phyloP scores from a whole-genome alignment of 1,284 basidiomycete species.

The Phylloboletellus chloephorus region DNA sequence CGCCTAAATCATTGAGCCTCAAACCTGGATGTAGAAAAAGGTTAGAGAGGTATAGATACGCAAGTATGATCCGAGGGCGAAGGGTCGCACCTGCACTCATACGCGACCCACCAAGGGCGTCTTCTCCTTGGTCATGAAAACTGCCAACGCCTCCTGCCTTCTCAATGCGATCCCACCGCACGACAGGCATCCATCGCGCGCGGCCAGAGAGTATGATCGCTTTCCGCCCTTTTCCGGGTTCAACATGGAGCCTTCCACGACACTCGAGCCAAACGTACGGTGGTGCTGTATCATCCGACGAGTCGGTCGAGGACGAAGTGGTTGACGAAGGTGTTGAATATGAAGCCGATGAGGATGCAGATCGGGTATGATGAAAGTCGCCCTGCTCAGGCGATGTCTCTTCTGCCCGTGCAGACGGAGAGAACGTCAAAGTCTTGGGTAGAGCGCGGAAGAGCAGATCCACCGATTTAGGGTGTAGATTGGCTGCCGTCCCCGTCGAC shows the following conservation, averaged over 20 bases:
- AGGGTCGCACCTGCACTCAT: slow-evolving; percentile 14
- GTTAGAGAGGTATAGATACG: neutral
- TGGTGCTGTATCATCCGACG: slow-evolving; percentile 27
- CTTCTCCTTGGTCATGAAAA: slow-evolving; percentile 1
- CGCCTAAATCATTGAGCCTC: slow-evolving; percentile 1
- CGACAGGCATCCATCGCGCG: slow-evolving; percentile 56
- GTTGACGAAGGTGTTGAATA: slow-evolving; percentile 7
- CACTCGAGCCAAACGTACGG: slow-evolving; percentile 84
- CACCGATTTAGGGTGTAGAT: slow-evolving; percentile 41
- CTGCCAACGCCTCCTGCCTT: slow-evolving; percentile 43
- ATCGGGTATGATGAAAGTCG: neutral
- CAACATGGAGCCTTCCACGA: slow-evolving; percentile 78
- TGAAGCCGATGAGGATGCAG: neutral
- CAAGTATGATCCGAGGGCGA: neutral
- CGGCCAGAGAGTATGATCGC: slow-evolving; percentile 81
- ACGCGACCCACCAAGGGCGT: neutral
- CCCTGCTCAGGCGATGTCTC: slow-evolving; percentile 1
- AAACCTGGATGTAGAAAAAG: slow-evolving; percentile 8
- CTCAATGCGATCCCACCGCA: slow-evolving; percentile 57
- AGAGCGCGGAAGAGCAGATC: slow-evolving; percentile 75
- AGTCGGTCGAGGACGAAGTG: neutral
- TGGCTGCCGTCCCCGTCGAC: slow-evolving; percentile 5
- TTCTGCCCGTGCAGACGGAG: neutral
- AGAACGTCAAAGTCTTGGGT: slow-evolving; percentile 38
- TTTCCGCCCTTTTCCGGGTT: slow-evolving; percentile 86